These are phyloP conservation scores for Sarocladium strictum DNA, from an alignment of 2,329 filamentous ascomycete genomes.

Conservation along the genomic window DNA sequence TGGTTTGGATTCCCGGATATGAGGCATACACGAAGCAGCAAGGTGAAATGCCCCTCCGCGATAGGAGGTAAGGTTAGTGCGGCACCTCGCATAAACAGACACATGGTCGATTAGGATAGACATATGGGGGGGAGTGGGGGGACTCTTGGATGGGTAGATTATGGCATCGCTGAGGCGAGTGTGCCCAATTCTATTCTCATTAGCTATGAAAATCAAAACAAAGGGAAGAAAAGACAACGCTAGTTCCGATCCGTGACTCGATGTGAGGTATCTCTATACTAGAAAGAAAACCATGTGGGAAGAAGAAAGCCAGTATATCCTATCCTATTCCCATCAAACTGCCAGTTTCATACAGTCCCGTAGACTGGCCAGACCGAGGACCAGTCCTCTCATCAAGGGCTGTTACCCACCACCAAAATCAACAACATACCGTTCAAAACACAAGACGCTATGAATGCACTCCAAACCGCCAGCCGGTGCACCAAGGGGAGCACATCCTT, in stretches of 20 bases:
- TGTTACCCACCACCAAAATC: slow-evolving; percentile 34
- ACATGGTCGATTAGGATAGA: too few relatives aligned
- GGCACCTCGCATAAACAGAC: too few relatives aligned
- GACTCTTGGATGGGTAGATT: too few relatives aligned
- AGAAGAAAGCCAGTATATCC: neutral
- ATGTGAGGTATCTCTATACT: slow-evolving; percentile 7
- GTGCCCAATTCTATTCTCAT: neutral
- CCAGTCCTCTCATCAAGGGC: slow-evolving; percentile 20
- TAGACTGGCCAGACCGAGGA: too few relatives aligned
- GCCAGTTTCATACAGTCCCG: too few relatives aligned
- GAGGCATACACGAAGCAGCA: too few relatives aligned
- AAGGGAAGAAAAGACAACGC: too few relatives aligned
- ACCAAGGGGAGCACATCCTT: slow-evolving; percentile 35
- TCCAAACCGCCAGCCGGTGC: slow-evolving; percentile 36
- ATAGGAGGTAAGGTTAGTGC: too few relatives aligned
- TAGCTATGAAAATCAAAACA: slow-evolving; percentile 9
- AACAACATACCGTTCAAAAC: slow-evolving; percentile 39
- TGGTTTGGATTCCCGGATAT: too few relatives aligned
- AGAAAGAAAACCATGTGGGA: neutral
- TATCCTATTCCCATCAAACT: neutral
- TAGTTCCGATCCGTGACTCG: slow-evolving; percentile 4
- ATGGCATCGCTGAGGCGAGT: neutral
- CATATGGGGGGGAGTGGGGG: too few relatives aligned
- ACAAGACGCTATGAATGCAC: slow-evolving; percentile 29
- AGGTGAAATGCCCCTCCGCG: too few relatives aligned